Percentiles rank a stretch among this genome's conserved stretches.
These are phyloP conservation scores for Colletotrichum euphorbiae DNA, from an alignment of 2,329 filamentous ascomycete genomes.

Conservation along the genomic window DNA sequence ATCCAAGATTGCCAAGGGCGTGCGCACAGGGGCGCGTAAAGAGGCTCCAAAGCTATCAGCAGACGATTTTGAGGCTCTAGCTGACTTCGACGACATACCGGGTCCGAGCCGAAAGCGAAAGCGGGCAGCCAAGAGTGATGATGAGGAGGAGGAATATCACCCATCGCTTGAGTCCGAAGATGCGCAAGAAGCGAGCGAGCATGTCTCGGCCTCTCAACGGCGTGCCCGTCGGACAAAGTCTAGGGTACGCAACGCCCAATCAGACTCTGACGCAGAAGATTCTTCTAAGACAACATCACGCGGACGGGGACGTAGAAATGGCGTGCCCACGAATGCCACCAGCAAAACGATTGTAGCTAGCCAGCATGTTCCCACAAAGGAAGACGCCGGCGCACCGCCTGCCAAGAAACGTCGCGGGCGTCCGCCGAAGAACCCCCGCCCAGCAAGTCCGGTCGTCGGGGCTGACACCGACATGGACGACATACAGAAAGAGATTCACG, in stretches of 20 bases:
- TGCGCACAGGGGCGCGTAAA: constrained; percentile 36
- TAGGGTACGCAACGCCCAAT: constrained; percentile 12
- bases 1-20: constrained; percentile 34
- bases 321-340: not conserved
- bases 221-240: constrained; percentile 23
- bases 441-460: constrained; percentile 3
- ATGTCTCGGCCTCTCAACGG: constrained; percentile 8
- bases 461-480: not conserved
- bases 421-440: constrained; percentile 33
- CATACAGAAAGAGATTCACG: constrained; percentile 23
- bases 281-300: constrained; percentile 8
- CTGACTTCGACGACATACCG: constrained; percentile 17
- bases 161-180: constrained; percentile 36
- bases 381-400: not conserved
- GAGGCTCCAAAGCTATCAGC: constrained; percentile 31
- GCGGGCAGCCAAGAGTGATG: constrained; percentile 25
- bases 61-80: constrained; percentile 34
- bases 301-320: constrained; percentile 10
- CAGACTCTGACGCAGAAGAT: constrained; percentile 29
- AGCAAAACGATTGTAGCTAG: not conserved
- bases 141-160: constrained; percentile 38
- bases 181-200: constrained; percentile 11
- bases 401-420: constrained; percentile 36
- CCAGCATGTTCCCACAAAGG: not conserved
- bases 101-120: constrained; percentile 31